A percentile compares a stretch with the other conserved stretches of the same genome.
Evolutionary conservation across 768 basidiomycete species (phyloP).

Genomic region (Auricularia sp.): DNA sequence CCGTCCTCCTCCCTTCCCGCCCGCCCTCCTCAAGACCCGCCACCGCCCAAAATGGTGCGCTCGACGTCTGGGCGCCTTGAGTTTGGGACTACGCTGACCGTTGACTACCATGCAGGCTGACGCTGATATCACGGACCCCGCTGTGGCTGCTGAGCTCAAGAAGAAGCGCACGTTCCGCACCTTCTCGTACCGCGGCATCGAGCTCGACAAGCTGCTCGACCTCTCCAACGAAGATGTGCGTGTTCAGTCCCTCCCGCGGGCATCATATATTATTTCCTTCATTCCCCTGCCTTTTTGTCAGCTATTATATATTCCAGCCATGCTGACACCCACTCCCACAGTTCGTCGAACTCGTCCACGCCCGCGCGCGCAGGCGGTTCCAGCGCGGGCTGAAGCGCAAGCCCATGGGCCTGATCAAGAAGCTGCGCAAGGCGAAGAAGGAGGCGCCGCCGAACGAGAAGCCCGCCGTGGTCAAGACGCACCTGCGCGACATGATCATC

Average conservation of each 20-base stretch:
- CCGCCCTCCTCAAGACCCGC: slow-evolving; percentile 21
- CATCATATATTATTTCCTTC: background rate
- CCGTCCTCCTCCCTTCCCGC: background rate
- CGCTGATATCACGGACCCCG: slow-evolving; percentile 76
- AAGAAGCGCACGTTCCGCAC: slow-evolving; percentile 98
- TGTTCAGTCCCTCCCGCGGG: slow-evolving; percentile 11
- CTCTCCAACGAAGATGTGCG: slow-evolving; percentile 90
- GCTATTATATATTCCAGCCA: background rate
- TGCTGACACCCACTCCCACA: slow-evolving; percentile 18
- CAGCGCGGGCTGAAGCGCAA: slow-evolving; percentile 97
- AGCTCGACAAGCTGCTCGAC: slow-evolving; percentile 97
- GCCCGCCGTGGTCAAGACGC: slow-evolving; percentile 97
- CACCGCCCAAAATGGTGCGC: slow-evolving; percentile 22
- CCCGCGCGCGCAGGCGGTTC: slow-evolving; percentile 97
- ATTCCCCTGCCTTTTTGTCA: background rate
- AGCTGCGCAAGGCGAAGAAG: slow-evolving; percentile 99
- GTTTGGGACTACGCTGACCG: background rate
- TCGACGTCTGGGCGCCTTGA: background rate
- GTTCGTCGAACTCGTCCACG: slow-evolving; percentile 95
- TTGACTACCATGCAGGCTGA: slow-evolving; percentile 53
- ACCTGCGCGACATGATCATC: slow-evolving; percentile 99
- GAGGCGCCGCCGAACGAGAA: slow-evolving; percentile 99
- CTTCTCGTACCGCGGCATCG: slow-evolving; percentile 96
- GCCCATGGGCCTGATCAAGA: slow-evolving; percentile 98
- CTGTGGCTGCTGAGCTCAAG: slow-evolving; percentile 93